These are phyloP conservation scores for Isoetes taiwanensis DNA, from an alignment of 75 land plant genomes.

Conservation along the genomic window DNA sequence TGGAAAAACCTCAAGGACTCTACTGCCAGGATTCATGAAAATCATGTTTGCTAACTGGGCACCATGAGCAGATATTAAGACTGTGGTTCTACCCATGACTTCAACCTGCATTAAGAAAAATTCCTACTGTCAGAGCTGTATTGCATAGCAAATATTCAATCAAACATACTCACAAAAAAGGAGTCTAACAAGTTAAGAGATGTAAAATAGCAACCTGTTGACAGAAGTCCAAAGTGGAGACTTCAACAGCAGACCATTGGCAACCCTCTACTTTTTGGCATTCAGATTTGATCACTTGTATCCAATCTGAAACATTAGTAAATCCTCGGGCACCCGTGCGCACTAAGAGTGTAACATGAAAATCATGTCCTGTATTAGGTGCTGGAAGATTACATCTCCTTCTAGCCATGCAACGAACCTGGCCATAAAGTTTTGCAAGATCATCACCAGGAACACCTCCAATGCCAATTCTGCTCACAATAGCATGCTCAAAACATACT, in stretches of 20 bases:
- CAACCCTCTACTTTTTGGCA: conserved; percentile 13
- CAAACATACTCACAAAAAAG: too few relatives aligned
- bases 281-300: conserved; percentile 2
- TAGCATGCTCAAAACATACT: conserved; percentile 53
- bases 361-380: neutral
- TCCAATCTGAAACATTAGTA: conserved; percentile 9
- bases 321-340: conserved; percentile 13
- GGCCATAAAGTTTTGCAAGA: conserved; percentile 16
- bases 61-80: conserved; percentile 25
- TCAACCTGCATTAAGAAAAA: too few relatives aligned
- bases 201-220: conserved; percentile 12
- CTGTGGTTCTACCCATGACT: conserved; percentile 19
- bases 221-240: conserved; percentile 19
- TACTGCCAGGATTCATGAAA: conserved; percentile 22
- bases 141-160: too few relatives aligned
- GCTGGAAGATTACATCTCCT: conserved; percentile 18
- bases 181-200: neutral
- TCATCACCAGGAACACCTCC: conserved; percentile 25
- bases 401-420: conserved; percentile 40
- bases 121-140: too few relatives aligned
- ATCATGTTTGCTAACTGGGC: conserved; percentile 30
- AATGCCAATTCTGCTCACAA: conserved; percentile 39
- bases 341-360: conserved; percentile 14
- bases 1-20: conserved; percentile 24
- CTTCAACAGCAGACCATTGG: conserved; percentile 2